phyloP scores from a whole-genome alignment of 2,329 filamentous ascomycete genomes.

The Rutstroemia sydowiana region DNA sequence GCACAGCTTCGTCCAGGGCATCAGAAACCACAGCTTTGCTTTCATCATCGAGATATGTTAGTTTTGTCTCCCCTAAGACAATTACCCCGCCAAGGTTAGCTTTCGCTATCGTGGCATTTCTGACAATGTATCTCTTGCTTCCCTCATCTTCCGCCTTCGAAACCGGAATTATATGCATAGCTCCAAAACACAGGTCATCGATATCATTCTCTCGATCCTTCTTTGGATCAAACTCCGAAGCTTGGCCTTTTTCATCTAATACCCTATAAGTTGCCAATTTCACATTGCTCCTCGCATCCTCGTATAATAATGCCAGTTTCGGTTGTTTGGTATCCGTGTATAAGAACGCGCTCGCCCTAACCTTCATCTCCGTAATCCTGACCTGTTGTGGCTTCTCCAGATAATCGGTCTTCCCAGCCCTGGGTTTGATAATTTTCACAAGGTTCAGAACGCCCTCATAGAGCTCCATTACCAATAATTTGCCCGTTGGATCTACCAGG shows the following conservation, averaged over 20 bases:
- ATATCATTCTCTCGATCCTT: conserved; percentile 49
- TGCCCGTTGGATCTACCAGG: conserved; percentile 72
- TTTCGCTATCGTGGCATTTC: conserved; percentile 40
- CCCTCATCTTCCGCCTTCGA: conserved; percentile 47
- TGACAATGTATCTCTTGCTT: conserved; percentile 53
- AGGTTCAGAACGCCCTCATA: conserved; percentile 63
- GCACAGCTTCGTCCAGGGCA: conserved; percentile 62
- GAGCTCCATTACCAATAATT: conserved; percentile 58
- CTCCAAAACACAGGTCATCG: conserved; percentile 47
- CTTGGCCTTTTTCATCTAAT: conserved; percentile 48
- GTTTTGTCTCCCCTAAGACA: conserved; percentile 69
- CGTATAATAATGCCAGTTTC: conserved; percentile 57
- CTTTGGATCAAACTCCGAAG: conserved; percentile 45
- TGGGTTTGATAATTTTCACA: conserved; percentile 49
- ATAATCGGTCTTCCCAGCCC: conserved; percentile 45
- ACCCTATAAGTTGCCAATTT: conserved; percentile 52
- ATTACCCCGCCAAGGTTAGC: conserved; percentile 63
- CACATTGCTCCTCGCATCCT: conserved; percentile 52
- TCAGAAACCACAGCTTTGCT: conserved; percentile 60
- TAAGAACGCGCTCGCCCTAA: conserved; percentile 59
- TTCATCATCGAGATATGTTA: conserved; percentile 79
- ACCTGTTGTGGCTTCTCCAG: conserved; percentile 55
- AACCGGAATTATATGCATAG: conserved; percentile 56
- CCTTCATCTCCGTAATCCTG: conserved; percentile 58
- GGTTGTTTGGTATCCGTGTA: conserved; percentile 48